Base-by-base conservation (phyloP, 2,329 filamentous ascomycete genomes). In the Alternaria brassicicola region DNA sequence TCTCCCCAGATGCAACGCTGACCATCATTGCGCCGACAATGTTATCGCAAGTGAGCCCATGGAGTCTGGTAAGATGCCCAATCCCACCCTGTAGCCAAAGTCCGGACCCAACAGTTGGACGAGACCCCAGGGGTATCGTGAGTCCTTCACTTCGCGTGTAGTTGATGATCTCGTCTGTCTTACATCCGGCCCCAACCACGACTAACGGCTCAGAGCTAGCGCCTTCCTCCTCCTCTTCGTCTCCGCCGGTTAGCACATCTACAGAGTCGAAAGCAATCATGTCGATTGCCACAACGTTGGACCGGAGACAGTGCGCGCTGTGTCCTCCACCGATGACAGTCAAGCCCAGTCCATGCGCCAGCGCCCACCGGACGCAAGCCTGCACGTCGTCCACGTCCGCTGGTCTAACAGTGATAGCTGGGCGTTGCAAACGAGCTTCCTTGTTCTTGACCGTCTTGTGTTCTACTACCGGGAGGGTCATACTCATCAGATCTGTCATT, bases 1-100 rank as follows among this genome's bases (percentile, higher is more conserved):
- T 48, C 38, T 82, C 57, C 28, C 81, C 77, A 33, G 81, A 81
- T 0, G 76, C 67, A 52, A 85, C 80, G 62, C 81, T 83, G 70
- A 88, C 81, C 25, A 89, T 12, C 2, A 88, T 80, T 19, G 83
- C 86, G 61, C 87, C 86, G n/a, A 88, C 70, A 43, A 89, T 83
- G 42, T 81, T 70, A 62, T 89, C 86, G 62, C 85, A 88, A 3
- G 85, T 61, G 12, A 89, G 84, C 1, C 87, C 86, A 61, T 86
- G 72, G 8, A 79, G 53, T 57, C 86, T 79, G 33, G 82, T 67
- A n/a, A 87, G 75, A 62, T 88, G 85, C 2, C 86, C 86, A 47
- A 89, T 86, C 51, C 87, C 86, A 38, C 87, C 87, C 77, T 89
- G 86, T 45, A 89, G 77, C 85, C 85, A 89, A 13, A 86, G 64